These are phyloP conservation scores for Pleoardoris graminearum DNA, from an alignment of 2,329 filamentous ascomycete species.

Conservation along the genomic window DNA sequence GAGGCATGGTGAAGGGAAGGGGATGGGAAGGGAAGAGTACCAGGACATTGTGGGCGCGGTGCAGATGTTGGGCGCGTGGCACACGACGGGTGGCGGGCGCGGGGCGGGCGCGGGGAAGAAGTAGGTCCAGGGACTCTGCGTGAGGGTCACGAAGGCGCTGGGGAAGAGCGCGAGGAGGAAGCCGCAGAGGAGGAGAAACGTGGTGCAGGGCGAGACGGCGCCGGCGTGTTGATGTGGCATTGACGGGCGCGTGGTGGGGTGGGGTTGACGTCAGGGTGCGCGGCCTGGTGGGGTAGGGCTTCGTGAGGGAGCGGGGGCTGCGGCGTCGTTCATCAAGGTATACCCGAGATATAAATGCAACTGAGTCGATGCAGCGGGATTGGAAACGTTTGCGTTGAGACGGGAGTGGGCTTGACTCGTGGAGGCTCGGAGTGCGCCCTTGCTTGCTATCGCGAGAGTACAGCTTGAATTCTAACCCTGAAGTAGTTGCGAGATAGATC, in stretches of 20 bases:
- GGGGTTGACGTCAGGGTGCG: constrained; percentile 22
- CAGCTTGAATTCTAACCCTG: too few relatives aligned
- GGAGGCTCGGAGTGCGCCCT: too few relatives aligned
- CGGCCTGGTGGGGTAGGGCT: constrained; percentile 4
- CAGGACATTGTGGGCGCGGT: constrained; percentile 35
- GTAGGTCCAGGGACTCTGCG: constrained; percentile 43
- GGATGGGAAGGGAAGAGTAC: constrained; percentile 17
- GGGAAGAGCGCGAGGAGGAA: constrained; percentile 58
- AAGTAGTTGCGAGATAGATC: too few relatives aligned
- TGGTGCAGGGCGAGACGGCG: constrained; percentile 43
- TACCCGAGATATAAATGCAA: too few relatives aligned
- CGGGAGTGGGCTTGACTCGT: too few relatives aligned
- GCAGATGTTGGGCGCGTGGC: constrained; percentile 34
- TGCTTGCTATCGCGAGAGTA: too few relatives aligned
- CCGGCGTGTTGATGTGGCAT: constrained; percentile 22
- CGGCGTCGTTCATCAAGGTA: not conserved
- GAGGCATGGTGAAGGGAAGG: not conserved
- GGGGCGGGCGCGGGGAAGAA: constrained; percentile 23
- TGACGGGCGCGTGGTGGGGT: constrained; percentile 10
- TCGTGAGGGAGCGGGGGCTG: not conserved
- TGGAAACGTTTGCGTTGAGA: too few relatives aligned
- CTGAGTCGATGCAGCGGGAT: too few relatives aligned
- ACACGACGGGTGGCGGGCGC: constrained; percentile 25
- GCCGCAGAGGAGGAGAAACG: constrained; percentile 52
- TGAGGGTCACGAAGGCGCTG: constrained; percentile 49